Conservation (phyloP, 257 asterid species). For the Schizonepeta tenuifolia region DNA sequence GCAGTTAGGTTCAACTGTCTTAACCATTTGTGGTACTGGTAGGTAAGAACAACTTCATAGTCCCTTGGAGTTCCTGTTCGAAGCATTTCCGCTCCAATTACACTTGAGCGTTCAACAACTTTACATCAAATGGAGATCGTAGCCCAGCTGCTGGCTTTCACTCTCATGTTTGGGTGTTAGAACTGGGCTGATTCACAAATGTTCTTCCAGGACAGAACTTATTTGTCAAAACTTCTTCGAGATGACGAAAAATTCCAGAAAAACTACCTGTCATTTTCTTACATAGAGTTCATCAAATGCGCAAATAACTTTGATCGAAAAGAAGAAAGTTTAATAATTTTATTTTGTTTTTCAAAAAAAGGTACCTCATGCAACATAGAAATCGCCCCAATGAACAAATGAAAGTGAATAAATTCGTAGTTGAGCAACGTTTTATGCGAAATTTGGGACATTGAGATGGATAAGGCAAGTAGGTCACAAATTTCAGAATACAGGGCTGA, state of each 20-base stretch:
- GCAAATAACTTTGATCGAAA: background rate
- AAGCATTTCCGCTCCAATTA: background rate
- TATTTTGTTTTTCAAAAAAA: background rate
- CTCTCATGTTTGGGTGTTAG: constrained; percentile 29
- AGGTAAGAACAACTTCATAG: background rate
- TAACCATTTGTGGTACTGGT: background rate
- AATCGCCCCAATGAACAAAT: background rate
- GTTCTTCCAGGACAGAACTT: constrained; percentile 48
- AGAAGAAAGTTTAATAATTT: background rate
- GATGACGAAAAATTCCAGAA: constrained; percentile 49
- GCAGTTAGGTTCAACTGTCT: background rate
- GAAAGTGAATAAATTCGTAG: background rate
- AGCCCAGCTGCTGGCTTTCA: background rate
- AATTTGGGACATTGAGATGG: background rate
- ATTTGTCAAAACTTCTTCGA: constrained; percentile 54
- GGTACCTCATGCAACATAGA: background rate
- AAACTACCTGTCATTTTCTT: constrained; percentile 44
- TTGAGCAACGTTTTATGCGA: background rate
- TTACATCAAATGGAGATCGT: background rate
- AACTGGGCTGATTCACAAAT: constrained; percentile 32
- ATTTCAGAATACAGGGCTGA: background rate
- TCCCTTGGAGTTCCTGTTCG: background rate
- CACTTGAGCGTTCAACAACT: background rate
- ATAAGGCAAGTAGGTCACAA: background rate
- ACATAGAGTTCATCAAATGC: background rate